Evolutionary conservation across 257 asterid species (phyloP).

Genomic region (Ilex aquifolium): DNA sequence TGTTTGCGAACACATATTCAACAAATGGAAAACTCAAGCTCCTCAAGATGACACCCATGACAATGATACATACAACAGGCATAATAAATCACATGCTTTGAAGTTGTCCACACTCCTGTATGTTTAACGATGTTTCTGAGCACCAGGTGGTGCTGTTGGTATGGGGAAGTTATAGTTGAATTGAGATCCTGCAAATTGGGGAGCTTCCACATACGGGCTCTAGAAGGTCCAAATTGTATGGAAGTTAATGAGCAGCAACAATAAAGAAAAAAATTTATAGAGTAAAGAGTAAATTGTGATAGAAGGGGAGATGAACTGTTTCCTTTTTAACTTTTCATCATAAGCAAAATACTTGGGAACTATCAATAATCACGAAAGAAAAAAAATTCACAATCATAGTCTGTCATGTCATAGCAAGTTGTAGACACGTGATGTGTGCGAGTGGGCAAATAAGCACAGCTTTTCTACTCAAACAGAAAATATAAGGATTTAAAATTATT

Average conservation of each 20-base stretch:
- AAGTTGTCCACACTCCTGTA: background rate
- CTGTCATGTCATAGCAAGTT: too few relatives aligned
- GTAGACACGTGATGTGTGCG: too few relatives aligned
- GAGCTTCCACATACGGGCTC: conserved; percentile 97
- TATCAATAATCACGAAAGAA: too few relatives aligned
- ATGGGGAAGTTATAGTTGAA: conserved; percentile 53
- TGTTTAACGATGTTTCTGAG: conserved; percentile 48
- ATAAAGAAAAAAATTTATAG: too few relatives aligned
- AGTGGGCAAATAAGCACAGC: too few relatives aligned
- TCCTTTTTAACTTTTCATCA: too few relatives aligned
- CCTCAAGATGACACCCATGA: conserved; percentile 1
- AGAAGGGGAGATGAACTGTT: too few relatives aligned
- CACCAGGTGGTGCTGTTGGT: conserved; percentile 97
- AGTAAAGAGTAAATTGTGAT: too few relatives aligned
- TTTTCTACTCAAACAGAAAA: too few relatives aligned
- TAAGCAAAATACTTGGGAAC: too few relatives aligned
- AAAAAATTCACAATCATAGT: too few relatives aligned
- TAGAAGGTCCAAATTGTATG: conserved; percentile 23
- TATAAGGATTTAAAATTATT: too few relatives aligned
- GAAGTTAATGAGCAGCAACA: background rate
- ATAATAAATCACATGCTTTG: conserved; percentile 13
- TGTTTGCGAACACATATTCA: conserved; percentile 14
- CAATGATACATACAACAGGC: conserved; percentile 22
- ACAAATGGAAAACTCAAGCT: conserved; percentile 24
- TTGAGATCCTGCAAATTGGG: conserved; percentile 46